Conservation (phyloP, 148 eudicot species). For the Fallopia convolvulus region DNA sequence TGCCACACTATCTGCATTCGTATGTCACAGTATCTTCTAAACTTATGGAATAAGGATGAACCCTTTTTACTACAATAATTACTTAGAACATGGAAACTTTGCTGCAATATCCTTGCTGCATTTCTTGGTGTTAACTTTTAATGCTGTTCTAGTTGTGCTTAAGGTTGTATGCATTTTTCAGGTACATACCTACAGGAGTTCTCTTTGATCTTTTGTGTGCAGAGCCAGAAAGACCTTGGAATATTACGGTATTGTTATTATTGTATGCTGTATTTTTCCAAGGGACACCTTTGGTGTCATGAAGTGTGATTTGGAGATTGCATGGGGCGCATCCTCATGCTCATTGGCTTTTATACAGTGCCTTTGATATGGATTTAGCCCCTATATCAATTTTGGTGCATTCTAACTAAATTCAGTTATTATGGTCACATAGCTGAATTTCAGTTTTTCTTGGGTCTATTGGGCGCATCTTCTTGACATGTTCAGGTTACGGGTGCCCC, state of each 20-base stretch:
- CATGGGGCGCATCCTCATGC: background rate
- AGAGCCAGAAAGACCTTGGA: constrained; percentile 95
- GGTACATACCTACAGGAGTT: constrained; percentile 95
- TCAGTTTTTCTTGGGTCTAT: too few relatives aligned
- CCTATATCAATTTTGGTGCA: too few relatives aligned
- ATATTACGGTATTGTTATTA: constrained; percentile 54
- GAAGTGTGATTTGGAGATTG: background rate
- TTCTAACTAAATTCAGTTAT: too few relatives aligned
- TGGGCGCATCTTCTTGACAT: too few relatives aligned
- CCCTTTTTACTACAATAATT: background rate
- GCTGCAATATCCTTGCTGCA: background rate
- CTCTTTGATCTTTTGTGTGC: constrained; percentile 96
- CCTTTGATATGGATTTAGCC: too few relatives aligned
- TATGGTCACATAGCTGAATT: too few relatives aligned
- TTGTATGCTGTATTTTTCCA: background rate
- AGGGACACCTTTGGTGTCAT: background rate
- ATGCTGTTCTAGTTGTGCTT: constrained; percentile 4
- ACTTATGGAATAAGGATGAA: background rate
- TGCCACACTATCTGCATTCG: background rate
- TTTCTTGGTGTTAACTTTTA: background rate
- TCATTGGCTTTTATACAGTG: too few relatives aligned
- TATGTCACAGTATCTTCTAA: background rate
- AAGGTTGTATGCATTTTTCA: constrained; percentile 25
- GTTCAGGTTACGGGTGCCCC: too few relatives aligned
- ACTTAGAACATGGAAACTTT: background rate